Conservation (phyloP, 108 stramenopile genomes). For the Nannochloropsis gaditana region DNA sequence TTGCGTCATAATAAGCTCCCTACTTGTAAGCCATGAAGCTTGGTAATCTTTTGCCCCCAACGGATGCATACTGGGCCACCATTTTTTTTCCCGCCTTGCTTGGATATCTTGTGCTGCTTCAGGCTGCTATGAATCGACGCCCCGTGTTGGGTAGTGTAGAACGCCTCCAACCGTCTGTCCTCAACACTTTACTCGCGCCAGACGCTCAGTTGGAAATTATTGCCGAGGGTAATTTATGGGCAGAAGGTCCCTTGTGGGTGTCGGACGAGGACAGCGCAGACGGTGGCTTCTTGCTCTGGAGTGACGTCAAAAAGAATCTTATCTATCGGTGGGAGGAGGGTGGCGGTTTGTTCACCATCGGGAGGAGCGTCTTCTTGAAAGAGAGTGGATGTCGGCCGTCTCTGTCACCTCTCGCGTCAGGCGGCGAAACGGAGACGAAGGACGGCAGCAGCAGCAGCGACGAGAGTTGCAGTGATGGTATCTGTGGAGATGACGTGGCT, state of each 20-base stretch:
- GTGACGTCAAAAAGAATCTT: conserved; percentile 44
- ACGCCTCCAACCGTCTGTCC: background rate
- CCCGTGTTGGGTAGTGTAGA: conserved; percentile 26
- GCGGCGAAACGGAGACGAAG: background rate
- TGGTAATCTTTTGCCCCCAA: background rate
- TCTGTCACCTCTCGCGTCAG: background rate
- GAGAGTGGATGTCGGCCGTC: conserved; percentile 46
- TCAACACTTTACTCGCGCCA: background rate
- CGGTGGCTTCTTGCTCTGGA: conserved; percentile 47
- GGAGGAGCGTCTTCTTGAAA: conserved; percentile 51
- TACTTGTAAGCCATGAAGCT: background rate
- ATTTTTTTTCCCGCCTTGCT: conserved; percentile 40
- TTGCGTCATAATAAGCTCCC: too few relatives aligned
- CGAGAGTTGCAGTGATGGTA: background rate
- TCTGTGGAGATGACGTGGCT: background rate
- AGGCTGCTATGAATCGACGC: conserved; percentile 26
- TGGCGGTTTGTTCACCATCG: conserved; percentile 51
- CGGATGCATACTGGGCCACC: conserved; percentile 21
- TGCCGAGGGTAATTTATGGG: conserved; percentile 47
- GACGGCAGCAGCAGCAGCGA: background rate
- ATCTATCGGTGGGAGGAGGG: conserved; percentile 58
- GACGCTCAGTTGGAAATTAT: conserved; percentile 40
- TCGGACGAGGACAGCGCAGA: conserved; percentile 35
- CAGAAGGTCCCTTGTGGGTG: conserved; percentile 55
- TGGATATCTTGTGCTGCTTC: conserved; percentile 29